A percentile compares a stretch with the other conserved stretches of the same genome.
These are phyloP conservation scores for Ceratobasidium theobromae DNA, from an alignment of 1,284 basidiomycete species.

Conservation along the genomic window DNA sequence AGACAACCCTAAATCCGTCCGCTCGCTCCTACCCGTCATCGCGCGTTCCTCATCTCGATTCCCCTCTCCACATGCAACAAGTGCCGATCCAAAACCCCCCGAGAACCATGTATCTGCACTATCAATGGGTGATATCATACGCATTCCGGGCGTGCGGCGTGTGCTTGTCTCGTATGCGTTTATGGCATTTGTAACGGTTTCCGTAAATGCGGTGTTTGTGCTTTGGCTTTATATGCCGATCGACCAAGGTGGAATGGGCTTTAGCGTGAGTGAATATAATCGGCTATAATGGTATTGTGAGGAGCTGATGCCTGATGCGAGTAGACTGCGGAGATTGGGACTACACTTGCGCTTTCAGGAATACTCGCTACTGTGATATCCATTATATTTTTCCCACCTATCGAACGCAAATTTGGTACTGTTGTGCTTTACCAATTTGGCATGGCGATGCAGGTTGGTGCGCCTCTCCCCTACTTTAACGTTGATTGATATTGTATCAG, in stretches of 20 bases:
- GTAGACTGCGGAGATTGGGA: slow-evolving; percentile 39
- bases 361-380: slow-evolving; percentile 41
- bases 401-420: slow-evolving; percentile 43
- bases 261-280: slow-evolving; percentile 33
- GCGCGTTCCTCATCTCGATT: background rate
- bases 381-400: slow-evolving; percentile 43
- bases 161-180: slow-evolving; percentile 35
- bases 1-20: background rate
- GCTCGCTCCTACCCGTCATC: background rate
- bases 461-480: background rate
- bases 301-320: background rate
- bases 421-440: slow-evolving; percentile 40
- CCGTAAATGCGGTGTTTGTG: slow-evolving; percentile 34
- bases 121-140: slow-evolving; percentile 28
- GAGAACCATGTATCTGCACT: too few species aligned
- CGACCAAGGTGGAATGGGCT: slow-evolving; percentile 33
- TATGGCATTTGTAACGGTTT: slow-evolving; percentile 33
- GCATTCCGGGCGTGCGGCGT: slow-evolving; percentile 28
- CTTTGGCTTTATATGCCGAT: slow-evolving; percentile 35
- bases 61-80: too few species aligned
- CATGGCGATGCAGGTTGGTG: slow-evolving; percentile 41
- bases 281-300: too few species aligned
- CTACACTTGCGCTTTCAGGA: slow-evolving; percentile 38
- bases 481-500: background rate
- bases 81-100: too few species aligned